phyloP scores from a whole-genome alignment of 768 basidiomycete genomes.

The Leccinum pellstonianum region DNA sequence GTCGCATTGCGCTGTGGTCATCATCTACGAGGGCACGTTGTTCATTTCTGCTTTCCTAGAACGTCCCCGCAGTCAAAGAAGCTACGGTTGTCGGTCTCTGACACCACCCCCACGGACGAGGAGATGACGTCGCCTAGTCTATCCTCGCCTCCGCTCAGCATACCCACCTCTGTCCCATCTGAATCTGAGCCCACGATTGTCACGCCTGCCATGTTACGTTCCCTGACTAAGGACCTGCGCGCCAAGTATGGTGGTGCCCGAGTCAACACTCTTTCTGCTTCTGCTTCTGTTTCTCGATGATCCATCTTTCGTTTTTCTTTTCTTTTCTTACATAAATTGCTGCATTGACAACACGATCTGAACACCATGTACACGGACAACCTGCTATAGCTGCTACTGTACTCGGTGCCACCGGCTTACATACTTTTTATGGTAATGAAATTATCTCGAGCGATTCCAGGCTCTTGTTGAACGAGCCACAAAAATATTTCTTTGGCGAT shows the following conservation, averaged over 20 bases:
- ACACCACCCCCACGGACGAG: conserved; percentile 32
- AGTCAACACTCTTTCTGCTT: conserved; percentile 1
- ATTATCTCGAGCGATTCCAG: conserved; percentile 1
- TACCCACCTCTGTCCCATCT: conserved; percentile 41
- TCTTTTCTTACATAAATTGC: neutral
- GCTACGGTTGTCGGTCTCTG: conserved; percentile 41
- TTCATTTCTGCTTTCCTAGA: conserved; percentile 18
- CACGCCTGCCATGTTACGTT: conserved; percentile 64
- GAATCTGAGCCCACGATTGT: conserved; percentile 39
- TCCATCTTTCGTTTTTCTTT: neutral
- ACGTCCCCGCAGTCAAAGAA: conserved; percentile 38
- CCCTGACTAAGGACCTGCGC: conserved; percentile 31
- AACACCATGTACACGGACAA: conserved; percentile 8
- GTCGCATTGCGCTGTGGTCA: conserved; percentile 7
- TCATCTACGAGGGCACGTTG: neutral
- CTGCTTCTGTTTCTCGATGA: conserved; percentile 11
- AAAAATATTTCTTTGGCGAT: conserved; percentile 9
- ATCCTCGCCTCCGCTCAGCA: conserved; percentile 47
- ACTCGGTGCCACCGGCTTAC: neutral
- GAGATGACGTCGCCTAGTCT: conserved; percentile 25
- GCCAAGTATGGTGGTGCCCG: conserved; percentile 28
- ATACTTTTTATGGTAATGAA: conserved; percentile 20
- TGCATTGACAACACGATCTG: conserved; percentile 1
- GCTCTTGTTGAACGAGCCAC: neutral
- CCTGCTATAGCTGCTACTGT: neutral